Evolutionary conservation across 1,139 yeast genomes (phyloP).

Genomic region (Suhomyces wounanorum): DNA sequence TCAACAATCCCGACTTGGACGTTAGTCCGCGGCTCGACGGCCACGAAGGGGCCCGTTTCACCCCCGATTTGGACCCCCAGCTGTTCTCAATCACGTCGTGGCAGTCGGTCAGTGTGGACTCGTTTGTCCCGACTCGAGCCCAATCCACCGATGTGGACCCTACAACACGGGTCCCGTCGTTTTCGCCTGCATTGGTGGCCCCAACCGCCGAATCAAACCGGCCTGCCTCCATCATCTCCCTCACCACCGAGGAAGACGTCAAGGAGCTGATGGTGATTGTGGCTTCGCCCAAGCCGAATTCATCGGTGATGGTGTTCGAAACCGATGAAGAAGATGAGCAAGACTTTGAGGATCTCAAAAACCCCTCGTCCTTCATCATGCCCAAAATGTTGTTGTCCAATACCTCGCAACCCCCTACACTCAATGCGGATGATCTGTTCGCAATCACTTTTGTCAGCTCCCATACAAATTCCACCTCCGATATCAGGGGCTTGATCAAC

Average conservation of each 20-base stretch:
- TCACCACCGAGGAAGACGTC: conserved; percentile 30
- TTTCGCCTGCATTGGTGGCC: conserved; percentile 1
- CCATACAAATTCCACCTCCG: conserved; percentile 20
- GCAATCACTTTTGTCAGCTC: conserved; percentile 27
- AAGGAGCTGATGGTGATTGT: conserved; percentile 22
- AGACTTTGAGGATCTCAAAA: conserved; percentile 22
- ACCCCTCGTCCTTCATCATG: conserved; percentile 37
- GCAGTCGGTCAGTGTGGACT: conserved; percentile 22
- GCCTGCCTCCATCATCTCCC: conserved; percentile 28
- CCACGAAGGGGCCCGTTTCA: conserved; percentile 8
- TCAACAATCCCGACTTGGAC: conserved; percentile 47
- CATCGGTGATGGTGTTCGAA: conserved; percentile 41
- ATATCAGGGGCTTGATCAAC: conserved; percentile 25
- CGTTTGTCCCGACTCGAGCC: conserved; percentile 5
- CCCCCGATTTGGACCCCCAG: conserved; percentile 19
- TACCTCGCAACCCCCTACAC: background rate
- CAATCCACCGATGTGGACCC: conserved; percentile 1
- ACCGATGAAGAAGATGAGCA: conserved; percentile 46
- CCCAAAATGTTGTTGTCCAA: conserved; percentile 30
- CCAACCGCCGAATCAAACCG: background rate
- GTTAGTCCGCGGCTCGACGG: conserved; percentile 18
- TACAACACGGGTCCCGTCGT: background rate
- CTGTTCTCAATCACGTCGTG: conserved; percentile 21
- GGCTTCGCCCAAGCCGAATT: conserved; percentile 15
- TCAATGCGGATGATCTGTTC: conserved; percentile 15